Base-by-base conservation (phyloP, 257 asterid genomes). In the Catharanthus roseus region DNA sequence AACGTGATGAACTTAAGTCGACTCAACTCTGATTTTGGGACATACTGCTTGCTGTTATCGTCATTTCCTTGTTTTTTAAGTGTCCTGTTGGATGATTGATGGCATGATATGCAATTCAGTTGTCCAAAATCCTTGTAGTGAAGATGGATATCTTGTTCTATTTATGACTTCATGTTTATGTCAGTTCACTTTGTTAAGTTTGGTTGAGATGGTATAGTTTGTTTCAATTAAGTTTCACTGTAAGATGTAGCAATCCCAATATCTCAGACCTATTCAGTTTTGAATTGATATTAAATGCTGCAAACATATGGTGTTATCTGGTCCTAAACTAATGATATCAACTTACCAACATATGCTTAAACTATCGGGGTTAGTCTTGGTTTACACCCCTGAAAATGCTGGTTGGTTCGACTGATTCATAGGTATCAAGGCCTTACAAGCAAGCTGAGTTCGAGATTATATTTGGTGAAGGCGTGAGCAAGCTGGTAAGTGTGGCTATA, bases 391-490 rank as follows among this genome's bases (percentile, higher is more conserved):
- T 23, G 50, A 57, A 36, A 24, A 47, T 47, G 8, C 36, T 72
- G 66, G 51, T 62, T 28, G 10, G n/a, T n/a, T 61, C 15, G 34
- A 72, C 36, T 39, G 47, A 33, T 24, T 78, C 62, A 69, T 83
- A 90, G 98, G 99, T 95, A 34, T 95, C 98, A 26, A 89, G 99
- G 86, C 99, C 99, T 13, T 95, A 91, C 84, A 95, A 88, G 83
- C 98, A 95, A 87, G 99, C 98, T 69, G 99, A 95, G 75, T 90
- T 95, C 82, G 99, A 95, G 83, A 92, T 91, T 47, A 87, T 90
- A 75, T 95, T 91, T 75, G 97, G 99, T 70, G 99, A 95, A 84
- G 99, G 97, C 77, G 92, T 91, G 76, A 85, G 96, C 95, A 89
- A 86, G 84, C 89, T 95, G 93, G 98, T 92, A 38, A 18, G 91